Conservation (phyloP, 2,329 filamentous ascomycete species). For the Aspergillus udagawae region DNA sequence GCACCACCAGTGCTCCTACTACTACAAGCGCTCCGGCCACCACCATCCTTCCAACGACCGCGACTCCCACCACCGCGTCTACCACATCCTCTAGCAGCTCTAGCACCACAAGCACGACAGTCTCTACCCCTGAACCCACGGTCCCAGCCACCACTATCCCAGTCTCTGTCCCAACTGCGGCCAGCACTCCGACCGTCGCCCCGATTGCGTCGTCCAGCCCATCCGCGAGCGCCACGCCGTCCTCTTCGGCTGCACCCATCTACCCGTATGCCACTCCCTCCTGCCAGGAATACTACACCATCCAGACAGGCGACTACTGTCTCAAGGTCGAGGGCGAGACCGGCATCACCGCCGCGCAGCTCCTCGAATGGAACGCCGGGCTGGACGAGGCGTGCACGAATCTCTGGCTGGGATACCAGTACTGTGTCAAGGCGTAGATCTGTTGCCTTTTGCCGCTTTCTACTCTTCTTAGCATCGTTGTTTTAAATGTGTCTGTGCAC, state of each 20-base stretch:
- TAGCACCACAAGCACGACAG: neutral
- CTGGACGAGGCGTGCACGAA: constrained; percentile 26
- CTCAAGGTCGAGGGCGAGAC: constrained; percentile 15
- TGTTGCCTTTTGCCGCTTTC: neutral
- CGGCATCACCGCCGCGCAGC: constrained; percentile 16
- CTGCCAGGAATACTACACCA: constrained; percentile 18
- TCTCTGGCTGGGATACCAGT: constrained; percentile 29
- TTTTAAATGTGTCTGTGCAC: no score
- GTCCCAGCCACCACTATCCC: neutral
- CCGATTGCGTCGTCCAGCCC: neutral
- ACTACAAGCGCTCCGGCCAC: neutral
- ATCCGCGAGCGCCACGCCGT: neutral
- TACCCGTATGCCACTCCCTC: constrained; percentile 22
- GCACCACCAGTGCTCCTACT: constrained; percentile 1
- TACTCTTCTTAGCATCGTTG: neutral
- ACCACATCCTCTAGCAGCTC: neutral
- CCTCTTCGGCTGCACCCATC: constrained; percentile 4
- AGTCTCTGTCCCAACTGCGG: neutral
- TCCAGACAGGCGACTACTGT: constrained; percentile 24
- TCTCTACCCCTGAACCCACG: neutral
- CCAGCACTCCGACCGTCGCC: neutral
- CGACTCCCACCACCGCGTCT: neutral
- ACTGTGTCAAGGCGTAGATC: constrained; percentile 17
- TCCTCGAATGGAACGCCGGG: constrained; percentile 24
- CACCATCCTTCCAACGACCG: no score